Conservation (phyloP, 306 rosid species). For the Prunus kanzakura region DNA sequence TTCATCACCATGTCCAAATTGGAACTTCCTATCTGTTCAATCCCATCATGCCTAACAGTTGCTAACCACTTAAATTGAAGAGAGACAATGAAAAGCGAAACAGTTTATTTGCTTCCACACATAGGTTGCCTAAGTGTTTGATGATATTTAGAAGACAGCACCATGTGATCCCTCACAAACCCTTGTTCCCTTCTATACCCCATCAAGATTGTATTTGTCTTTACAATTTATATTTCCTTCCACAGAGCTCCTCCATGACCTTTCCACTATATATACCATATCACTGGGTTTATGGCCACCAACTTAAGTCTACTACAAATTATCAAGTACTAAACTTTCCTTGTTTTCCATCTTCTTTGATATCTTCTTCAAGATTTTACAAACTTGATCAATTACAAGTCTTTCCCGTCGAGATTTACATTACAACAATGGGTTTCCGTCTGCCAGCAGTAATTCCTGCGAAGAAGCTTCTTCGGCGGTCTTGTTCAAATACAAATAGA, state of each 20-base stretch:
- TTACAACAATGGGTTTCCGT: constrained; percentile 15
- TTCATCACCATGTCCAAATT: background rate
- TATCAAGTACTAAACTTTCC: background rate
- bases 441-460: constrained; percentile 7
- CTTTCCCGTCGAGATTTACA: background rate
- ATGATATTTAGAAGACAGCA: background rate
- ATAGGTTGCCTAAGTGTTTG: background rate
- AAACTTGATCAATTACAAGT: background rate
- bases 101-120: background rate
- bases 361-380: background rate
- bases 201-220: background rate
- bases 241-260: background rate
- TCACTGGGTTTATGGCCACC: background rate
- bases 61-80: too few species aligned
- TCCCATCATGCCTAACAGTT: background rate
- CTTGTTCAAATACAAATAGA: constrained; percentile 1
- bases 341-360: background rate
- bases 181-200: background rate
- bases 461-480: constrained; percentile 10
- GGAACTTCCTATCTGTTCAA: background rate
- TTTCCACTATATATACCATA: background rate
- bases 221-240: background rate
- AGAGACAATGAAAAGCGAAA: too few species aligned
- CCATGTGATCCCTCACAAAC: background rate
- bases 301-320: background rate